Percentiles rank a stretch among this genome's conserved stretches.
Conservation (phyloP, 1,284 basidiomycete species). For the Wallemia hederae region DNA sequence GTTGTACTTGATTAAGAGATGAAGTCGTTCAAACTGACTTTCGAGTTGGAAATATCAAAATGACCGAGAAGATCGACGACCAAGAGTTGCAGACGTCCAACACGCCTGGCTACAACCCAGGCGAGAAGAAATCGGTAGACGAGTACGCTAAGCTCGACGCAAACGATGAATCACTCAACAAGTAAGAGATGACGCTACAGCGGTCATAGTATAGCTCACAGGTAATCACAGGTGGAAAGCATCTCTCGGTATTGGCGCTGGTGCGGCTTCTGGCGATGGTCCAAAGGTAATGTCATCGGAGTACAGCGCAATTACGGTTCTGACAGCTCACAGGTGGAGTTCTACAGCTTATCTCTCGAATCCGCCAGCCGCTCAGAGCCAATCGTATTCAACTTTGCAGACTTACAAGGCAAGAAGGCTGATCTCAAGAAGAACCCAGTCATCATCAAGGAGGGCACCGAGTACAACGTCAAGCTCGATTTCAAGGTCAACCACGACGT, state of each 20-base stretch:
- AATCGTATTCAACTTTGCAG: conserved; percentile 18
- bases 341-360: conserved; percentile 19
- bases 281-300: conserved; percentile 9
- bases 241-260: conserved; percentile 46
- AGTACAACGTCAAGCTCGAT: conserved; percentile 50
- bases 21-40: background rate
- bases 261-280: conserved; percentile 16
- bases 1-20: background rate
- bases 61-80: background rate
- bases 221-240: conserved; percentile 47
- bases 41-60: background rate
- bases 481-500: conserved; percentile 68
- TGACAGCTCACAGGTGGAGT: conserved; percentile 13
- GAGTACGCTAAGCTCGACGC: conserved; percentile 50
- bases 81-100: background rate
- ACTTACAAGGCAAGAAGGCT: background rate
- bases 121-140: conserved; percentile 31
- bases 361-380: conserved; percentile 17
- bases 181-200: background rate
- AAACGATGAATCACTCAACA: conserved; percentile 39
- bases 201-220: background rate
- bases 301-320: conserved; percentile 5
- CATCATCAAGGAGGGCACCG: conserved; percentile 24
- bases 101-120: conserved; percentile 8
- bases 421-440: conserved; percentile 28